phyloP scores from a whole-genome alignment of 257 asterid species.

The Forsythia suspensa region DNA sequence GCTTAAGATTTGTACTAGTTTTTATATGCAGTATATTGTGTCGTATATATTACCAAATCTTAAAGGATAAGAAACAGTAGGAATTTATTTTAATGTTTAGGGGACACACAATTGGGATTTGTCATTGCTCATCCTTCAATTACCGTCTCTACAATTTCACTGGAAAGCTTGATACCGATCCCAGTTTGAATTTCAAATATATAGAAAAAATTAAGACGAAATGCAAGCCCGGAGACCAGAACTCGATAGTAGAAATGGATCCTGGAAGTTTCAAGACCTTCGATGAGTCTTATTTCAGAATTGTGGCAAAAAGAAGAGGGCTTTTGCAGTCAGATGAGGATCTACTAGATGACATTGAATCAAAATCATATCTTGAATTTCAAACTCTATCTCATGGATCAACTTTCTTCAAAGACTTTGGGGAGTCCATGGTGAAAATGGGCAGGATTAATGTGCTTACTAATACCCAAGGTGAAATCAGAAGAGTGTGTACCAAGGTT shows the following conservation, averaged over 20 bases:
- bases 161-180: slow-evolving; percentile 32
- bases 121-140: slow-evolving; percentile 34
- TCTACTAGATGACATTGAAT: slow-evolving; percentile 26
- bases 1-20: too few relatives aligned
- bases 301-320: slow-evolving; percentile 34
- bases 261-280: slow-evolving; percentile 37
- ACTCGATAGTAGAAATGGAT: slow-evolving; percentile 29
- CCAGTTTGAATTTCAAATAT: slow-evolving; percentile 27
- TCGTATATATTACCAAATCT: too few relatives aligned
- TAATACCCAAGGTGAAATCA: slow-evolving; percentile 31
- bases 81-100: not conserved
- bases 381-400: slow-evolving; percentile 11
- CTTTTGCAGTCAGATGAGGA: slow-evolving; percentile 35
- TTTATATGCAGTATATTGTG: too few relatives aligned
- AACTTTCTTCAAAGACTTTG: slow-evolving; percentile 32
- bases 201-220: slow-evolving; percentile 7
- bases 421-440: slow-evolving; percentile 38
- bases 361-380: slow-evolving; percentile 24
- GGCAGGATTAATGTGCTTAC: slow-evolving; percentile 33
- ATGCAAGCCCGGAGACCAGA: slow-evolving; percentile 17
- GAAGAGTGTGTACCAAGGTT: slow-evolving; percentile 23
- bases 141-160: slow-evolving; percentile 35
- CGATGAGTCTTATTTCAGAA: slow-evolving; percentile 12
- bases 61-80: too few relatives aligned
- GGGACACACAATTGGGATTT: slow-evolving; percentile 37